phyloP scores from a whole-genome alignment of 2,329 filamentous ascomycete species.

The Colletotrichum eleusines region DNA sequence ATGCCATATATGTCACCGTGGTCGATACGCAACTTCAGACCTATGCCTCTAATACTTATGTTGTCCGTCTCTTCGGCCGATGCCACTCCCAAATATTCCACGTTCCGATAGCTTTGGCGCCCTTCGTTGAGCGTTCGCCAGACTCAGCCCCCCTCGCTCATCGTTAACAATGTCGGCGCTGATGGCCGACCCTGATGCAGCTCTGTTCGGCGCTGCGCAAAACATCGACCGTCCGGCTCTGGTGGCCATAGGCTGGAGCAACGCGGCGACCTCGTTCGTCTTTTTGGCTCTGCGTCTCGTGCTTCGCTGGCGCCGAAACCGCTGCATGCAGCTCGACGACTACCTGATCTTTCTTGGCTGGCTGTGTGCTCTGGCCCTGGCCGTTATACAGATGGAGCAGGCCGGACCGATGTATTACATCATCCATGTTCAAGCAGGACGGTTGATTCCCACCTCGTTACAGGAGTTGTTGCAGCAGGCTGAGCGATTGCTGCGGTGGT shows the following conservation, averaged over 20 bases:
- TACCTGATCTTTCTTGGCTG: conserved; percentile 50
- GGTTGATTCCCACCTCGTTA: conserved; percentile 30
- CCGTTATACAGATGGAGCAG: conserved; percentile 43
- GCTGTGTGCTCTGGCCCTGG: conserved; percentile 45
- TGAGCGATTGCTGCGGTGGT: conserved; percentile 38
- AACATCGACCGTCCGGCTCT: conserved; percentile 40
- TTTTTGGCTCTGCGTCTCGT: conserved; percentile 47
- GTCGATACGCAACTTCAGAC: neutral
- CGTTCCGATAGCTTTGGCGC: neutral
- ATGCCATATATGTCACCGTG: neutral
- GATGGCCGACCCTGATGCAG: conserved; percentile 31
- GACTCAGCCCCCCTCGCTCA: neutral
- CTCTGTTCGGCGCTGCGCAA: conserved; percentile 35
- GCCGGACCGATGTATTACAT: conserved; percentile 42
- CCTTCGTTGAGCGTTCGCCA: neutral
- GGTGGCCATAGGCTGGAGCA: conserved; percentile 48
- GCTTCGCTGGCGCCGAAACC: conserved; percentile 46
- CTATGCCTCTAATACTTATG: neutral
- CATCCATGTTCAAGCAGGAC: conserved; percentile 38
- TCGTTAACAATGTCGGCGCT: neutral
- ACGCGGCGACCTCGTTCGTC: conserved; percentile 46
- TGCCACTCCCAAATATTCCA: neutral
- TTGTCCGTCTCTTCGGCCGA: neutral
- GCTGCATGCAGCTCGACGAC: conserved; percentile 46
- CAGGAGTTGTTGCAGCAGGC: neutral